phyloP scores from a whole-genome alignment of 2,329 filamentous ascomycete species.

The Fusarium annulatum region DNA sequence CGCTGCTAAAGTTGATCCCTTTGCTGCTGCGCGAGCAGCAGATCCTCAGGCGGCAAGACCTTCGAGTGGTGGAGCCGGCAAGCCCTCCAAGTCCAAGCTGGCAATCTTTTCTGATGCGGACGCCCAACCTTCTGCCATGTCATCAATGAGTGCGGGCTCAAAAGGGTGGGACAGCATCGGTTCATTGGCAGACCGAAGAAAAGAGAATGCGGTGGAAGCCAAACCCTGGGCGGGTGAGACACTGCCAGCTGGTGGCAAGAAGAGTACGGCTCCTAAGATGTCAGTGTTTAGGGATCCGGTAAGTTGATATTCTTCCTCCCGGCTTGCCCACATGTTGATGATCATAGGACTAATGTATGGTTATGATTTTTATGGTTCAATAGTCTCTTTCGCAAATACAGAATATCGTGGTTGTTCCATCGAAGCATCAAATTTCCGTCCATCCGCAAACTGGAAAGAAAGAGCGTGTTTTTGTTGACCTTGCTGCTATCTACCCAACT shows the following conservation, averaged over 20 bases:
- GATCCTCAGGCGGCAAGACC: slow-evolving; percentile 75
- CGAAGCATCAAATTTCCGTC: slow-evolving; percentile 79
- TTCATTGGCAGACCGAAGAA: slow-evolving; percentile 86
- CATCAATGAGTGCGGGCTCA: slow-evolving; percentile 62
- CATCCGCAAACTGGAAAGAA: slow-evolving; percentile 85
- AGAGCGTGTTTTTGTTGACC: slow-evolving; percentile 88
- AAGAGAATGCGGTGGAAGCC: slow-evolving; percentile 89
- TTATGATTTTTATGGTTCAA: slow-evolving; percentile 55
- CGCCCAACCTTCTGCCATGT: slow-evolving; percentile 67
- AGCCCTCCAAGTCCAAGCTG: slow-evolving; percentile 82
- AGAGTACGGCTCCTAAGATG: slow-evolving; percentile 80
- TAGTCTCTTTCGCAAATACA: slow-evolving; percentile 72
- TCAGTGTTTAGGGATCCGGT: slow-evolving; percentile 96
- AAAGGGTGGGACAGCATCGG: slow-evolving; percentile 95
- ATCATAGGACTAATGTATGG: slow-evolving; percentile 92
- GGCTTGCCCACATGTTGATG: slow-evolving; percentile 79
- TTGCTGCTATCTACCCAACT: slow-evolving; percentile 86
- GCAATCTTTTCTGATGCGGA: slow-evolving; percentile 89
- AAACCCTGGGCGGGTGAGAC: slow-evolving; percentile 95
- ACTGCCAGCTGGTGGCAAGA: slow-evolving; percentile 86
- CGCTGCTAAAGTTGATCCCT: slow-evolving; percentile 87
- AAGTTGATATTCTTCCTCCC: slow-evolving; percentile 54
- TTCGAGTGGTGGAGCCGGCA: slow-evolving; percentile 64
- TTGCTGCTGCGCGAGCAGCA: slow-evolving; percentile 65
- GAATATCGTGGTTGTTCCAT: slow-evolving; percentile 76